Conservation (phyloP, 176 grass and related monocot species). For the Avena sativa region DNA sequence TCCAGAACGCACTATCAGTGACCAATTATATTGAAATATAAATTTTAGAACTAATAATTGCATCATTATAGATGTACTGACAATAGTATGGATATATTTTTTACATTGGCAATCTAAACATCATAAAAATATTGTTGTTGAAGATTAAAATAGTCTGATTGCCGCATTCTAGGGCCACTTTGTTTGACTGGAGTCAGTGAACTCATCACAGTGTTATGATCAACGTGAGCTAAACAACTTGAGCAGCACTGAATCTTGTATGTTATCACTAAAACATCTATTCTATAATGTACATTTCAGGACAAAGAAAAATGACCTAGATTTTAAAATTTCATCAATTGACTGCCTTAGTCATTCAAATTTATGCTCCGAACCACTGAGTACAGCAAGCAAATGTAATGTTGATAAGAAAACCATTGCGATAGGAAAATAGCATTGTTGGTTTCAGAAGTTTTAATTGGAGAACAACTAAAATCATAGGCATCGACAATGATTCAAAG, state of each 20-base stretch:
- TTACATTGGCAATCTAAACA: background rate
- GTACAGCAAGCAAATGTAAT: conserved; percentile 1
- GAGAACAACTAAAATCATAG: background rate
- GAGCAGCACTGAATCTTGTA: background rate
- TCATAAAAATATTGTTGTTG: background rate
- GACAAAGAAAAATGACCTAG: background rate
- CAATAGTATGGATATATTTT: background rate
- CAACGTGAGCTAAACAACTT: background rate
- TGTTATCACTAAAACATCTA: background rate
- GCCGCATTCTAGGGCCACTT: background rate
- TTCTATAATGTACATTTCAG: background rate
- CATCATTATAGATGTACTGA: background rate
- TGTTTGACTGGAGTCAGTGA: background rate
- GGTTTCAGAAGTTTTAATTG: conserved; percentile 10
- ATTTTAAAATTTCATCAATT: background rate
- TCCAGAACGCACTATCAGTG: background rate
- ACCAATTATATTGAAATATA: background rate
- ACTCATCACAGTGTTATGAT: background rate
- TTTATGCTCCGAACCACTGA: background rate
- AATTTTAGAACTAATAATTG: background rate
- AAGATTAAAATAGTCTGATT: background rate
- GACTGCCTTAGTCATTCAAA: background rate
- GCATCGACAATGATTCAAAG: conserved; percentile 9
- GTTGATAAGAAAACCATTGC: background rate
- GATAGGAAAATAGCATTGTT: background rate